Evolutionary conservation across 352 stramenopile genomes (phyloP), one percentile per base, ranked within the genome.

Genomic region (Phytophthora constricta): DNA sequence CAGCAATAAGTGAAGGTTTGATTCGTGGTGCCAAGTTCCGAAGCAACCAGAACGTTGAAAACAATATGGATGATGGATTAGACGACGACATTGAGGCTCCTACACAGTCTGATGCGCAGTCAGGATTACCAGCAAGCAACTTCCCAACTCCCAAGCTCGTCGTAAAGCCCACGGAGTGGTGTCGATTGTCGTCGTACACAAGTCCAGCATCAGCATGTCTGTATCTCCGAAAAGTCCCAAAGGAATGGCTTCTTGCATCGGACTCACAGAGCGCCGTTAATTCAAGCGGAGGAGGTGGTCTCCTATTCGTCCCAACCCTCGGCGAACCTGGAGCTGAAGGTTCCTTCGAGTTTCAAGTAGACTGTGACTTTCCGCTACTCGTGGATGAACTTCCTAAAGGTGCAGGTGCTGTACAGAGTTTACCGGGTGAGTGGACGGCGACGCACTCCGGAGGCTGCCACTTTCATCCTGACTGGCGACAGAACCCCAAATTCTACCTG

Each of bases 401-500:
- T 23, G 75, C 84, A 25, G 79, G 80, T 43, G 81, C 76, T 17
- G 86, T 85, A 7, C 91, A 94, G 62, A 95, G 86, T 19, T 56
- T 97, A 8, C 82, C 80, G 0, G 86, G 86, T 7, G 89, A 96
- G 54, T 97, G 91, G 91, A 86, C 62, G 39, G 73, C 84, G 4
- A 23, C 61, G n/a, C 87, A 58, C 19, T 82, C 80, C 10, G 82
- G 82, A 41, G 90, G 91, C 2, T 90, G 81, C 46, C 91, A 97
- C 58, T 63, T 97, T 47, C 80, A 96, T 52, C 64, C 73, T 41
- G 72, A 91, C n/a, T 97, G 89, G 87, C 91, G 88, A 57, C 92
- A 92, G 51, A 97, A 97, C 62, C 91, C 91, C 0, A 95, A 84
- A 58, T 89, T 96, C 47, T 87, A 84, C 34, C 63, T 97, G 13